Conservation (phyloP, 148 eudicot genomes). For the Rhododendron kiyosumense region DNA sequence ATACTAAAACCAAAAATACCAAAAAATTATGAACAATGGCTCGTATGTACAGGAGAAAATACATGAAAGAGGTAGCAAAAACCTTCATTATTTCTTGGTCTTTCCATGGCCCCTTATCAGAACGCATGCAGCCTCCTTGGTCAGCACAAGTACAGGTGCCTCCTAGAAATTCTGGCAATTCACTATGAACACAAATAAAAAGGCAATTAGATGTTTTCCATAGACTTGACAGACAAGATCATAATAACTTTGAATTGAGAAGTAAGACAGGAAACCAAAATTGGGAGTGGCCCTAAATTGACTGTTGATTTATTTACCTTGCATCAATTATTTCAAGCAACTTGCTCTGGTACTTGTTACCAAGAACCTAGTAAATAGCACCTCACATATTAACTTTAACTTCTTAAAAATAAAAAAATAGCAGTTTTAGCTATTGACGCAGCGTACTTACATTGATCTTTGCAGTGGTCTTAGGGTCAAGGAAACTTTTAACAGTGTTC, state of each 20-base stretch:
- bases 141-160: slow-evolving; percentile 87
- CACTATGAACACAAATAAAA: slow-evolving; percentile 33
- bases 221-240: neutral
- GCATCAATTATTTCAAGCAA: slow-evolving; percentile 87
- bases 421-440: neutral
- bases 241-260: neutral
- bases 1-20: neutral
- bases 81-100: slow-evolving; percentile 84
- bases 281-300: neutral
- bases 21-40: neutral
- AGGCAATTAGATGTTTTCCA: neutral
- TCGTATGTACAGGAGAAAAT: neutral
- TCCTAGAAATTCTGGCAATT: slow-evolving; percentile 89
- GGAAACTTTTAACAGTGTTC: slow-evolving; percentile 84
- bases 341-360: slow-evolving; percentile 83
- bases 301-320: slow-evolving; percentile 39
- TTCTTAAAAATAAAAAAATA: neutral
- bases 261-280: neutral
- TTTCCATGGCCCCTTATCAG: slow-evolving; percentile 97
- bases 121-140: slow-evolving; percentile 80
- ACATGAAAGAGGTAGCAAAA: neutral
- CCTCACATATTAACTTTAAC: neutral
- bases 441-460: slow-evolving; percentile 73
- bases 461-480: slow-evolving; percentile 90
- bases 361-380: slow-evolving; percentile 58